Conservation (phyloP, 352 stramenopile genomes). For the Globisporangium splendens region DNA sequence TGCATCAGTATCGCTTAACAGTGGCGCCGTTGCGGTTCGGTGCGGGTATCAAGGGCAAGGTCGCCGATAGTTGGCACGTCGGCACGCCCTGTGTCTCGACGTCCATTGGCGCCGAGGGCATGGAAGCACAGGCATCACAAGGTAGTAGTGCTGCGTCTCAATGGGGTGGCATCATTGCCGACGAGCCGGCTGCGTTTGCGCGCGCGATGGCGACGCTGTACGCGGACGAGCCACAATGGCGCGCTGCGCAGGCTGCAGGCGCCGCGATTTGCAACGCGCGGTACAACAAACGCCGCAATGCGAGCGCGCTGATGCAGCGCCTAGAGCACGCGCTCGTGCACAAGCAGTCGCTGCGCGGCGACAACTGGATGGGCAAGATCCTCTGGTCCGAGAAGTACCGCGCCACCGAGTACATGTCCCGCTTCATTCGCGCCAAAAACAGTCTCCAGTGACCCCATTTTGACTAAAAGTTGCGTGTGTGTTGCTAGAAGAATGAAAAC, state of each 20-base stretch:
- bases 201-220: constrained; percentile 45
- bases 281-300: constrained; percentile 53
- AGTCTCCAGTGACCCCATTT: constrained; percentile 11
- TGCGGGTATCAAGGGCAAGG: constrained; percentile 94
- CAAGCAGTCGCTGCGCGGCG: constrained; percentile 19
- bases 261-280: constrained; percentile 25
- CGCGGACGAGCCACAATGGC: constrained; percentile 35
- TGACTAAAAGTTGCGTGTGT: neutral
- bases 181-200: constrained; percentile 44
- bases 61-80: constrained; percentile 90
- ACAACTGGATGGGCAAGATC: constrained; percentile 78
- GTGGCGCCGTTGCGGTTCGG: constrained; percentile 92
- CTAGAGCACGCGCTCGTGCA: constrained; percentile 37
- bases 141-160: neutral
- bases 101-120: constrained; percentile 87
- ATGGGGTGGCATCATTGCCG: constrained; percentile 56
- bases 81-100: constrained; percentile 90
- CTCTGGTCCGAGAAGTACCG: constrained; percentile 82
- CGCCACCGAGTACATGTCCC: constrained; percentile 83
- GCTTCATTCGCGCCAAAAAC: constrained; percentile 79
- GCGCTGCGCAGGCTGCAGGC: constrained; percentile 23
- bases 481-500: neutral
- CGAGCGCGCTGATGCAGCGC: constrained; percentile 40
- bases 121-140: constrained; percentile 20
- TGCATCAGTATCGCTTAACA: constrained; percentile 67